Evolutionary conservation across 805 yeast species (phyloP).

Genomic region (Danielia reshetovae): DNA sequence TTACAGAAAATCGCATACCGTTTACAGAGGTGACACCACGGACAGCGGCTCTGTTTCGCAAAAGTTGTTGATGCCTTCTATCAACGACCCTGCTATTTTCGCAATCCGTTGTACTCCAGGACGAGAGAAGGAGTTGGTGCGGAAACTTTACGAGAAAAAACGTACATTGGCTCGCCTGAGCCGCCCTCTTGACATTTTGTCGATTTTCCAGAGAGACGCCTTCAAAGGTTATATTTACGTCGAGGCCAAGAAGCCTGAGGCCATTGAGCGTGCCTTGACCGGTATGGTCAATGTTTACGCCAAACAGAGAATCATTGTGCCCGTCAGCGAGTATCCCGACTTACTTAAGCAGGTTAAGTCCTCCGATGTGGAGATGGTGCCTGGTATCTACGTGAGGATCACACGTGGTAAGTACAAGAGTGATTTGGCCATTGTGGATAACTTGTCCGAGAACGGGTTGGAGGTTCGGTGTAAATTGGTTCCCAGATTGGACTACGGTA

Average conservation of each 20-base stretch:
- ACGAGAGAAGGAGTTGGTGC: conserved; percentile 85
- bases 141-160: conserved; percentile 80
- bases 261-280: conserved; percentile 80
- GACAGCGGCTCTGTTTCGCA: conserved; percentile 70
- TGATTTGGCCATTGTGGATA: conserved; percentile 90
- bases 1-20: conserved; percentile 81
- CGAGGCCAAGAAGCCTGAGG: conserved; percentile 91
- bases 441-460: conserved; percentile 88
- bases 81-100: conserved; percentile 94
- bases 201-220: conserved; percentile 92
- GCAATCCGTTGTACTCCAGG: conserved; percentile 94
- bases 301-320: conserved; percentile 77
- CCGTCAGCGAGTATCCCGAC: conserved; percentile 93
- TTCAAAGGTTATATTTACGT: conserved; percentile 89
- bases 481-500: conserved; percentile 91
- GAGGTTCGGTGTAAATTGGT: conserved; percentile 92
- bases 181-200: conserved; percentile 76
- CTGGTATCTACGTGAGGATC: conserved; percentile 89
- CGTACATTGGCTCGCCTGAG: conserved; percentile 69
- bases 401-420: conserved; percentile 89
- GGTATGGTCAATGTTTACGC: conserved; percentile 86
- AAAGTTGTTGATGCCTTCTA: conserved; percentile 88
- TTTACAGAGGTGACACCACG: conserved; percentile 81
- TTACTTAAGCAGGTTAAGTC: conserved; percentile 85
- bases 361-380: conserved; percentile 80